Evolutionary conservation across 2,329 filamentous ascomycete genomes (phyloP), one percentile per base, ranked within the genome.

Genomic region (Purpureocillium takamizusanense): DNA sequence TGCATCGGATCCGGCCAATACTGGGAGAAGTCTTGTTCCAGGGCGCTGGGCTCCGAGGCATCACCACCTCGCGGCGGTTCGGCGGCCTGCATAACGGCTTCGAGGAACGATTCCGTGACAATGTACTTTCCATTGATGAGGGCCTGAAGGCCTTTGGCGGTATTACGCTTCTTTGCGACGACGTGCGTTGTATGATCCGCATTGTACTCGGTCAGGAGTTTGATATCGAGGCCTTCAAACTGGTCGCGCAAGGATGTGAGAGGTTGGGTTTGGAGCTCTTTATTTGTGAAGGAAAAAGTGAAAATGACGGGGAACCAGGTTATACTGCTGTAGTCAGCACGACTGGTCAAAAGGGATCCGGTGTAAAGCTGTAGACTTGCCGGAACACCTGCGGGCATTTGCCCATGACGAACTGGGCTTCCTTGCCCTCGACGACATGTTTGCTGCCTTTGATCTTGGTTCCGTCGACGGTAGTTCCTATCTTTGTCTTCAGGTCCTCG

Each of bases 221-320:
- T 97, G 59, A 97, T 81, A 54, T 95, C 92, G n/a, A 94, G 70
- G 33, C 81, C 76, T 55, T 94, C 87, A 14, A 97, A 74, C 38
- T 72, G 72, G 25, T 74, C 64, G 44, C 76, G 76, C 18, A 88
- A 71, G 14, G 66, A 66, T 2, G 67, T 62, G 39, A 89, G 67
- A 2, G 81, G 77, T 49, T 82, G 77, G 43, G 70, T 69, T 46
- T 81, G 85, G 27, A 81, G 62, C 49, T 87, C 81, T 47, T 82
- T 84, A 40, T 72, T 74, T 7, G 81, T 79, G 41, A 86, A 83
- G 2, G 44, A 48, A 25, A 92, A 90, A 32, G 80, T 86, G 41
- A 97, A 69, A n/a, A 88, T 79, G 7, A 86, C 71, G 0, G 87
- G 83, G 21, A 78, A 65, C 89, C 90, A 97, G 43, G 69, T 78